These are phyloP conservation scores for Candida broadrunensis DNA, from an alignment of 805 yeast genomes.

Conservation along the genomic window DNA sequence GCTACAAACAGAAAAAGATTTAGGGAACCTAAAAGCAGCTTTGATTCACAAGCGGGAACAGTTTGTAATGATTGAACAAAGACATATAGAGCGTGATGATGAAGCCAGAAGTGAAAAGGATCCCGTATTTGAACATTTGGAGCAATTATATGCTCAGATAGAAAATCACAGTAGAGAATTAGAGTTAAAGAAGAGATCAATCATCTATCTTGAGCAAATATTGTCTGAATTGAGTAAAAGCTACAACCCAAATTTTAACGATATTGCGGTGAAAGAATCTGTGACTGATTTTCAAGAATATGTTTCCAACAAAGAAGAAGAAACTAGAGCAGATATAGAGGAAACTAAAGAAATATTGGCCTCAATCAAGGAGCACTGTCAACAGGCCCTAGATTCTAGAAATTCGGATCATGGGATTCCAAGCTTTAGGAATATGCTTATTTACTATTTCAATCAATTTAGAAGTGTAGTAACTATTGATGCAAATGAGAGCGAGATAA, in stretches of 20 bases:
- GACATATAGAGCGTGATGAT: slow-evolving; percentile 2
- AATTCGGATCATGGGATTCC: slow-evolving; percentile 10
- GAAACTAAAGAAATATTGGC: slow-evolving; percentile 8
- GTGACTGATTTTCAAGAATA: slow-evolving; percentile 54
- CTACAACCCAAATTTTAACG: slow-evolving; percentile 85
- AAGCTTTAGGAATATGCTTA: slow-evolving; percentile 20
- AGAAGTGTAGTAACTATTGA: neutral
- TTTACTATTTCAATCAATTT: slow-evolving; percentile 16
- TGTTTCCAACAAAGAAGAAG: slow-evolving; percentile 34
- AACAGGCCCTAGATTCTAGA: neutral
- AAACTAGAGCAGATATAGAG: slow-evolving; percentile 6
- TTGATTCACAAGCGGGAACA: slow-evolving; percentile 2
- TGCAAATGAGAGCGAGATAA: neutral
- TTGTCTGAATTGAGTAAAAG: slow-evolving; percentile 47
- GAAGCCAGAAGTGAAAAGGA: slow-evolving; percentile 1
- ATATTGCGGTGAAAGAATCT: slow-evolving; percentile 77
- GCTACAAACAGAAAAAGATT: slow-evolving; percentile 3
- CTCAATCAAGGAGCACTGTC: neutral
- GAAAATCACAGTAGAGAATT: slow-evolving; percentile 7
- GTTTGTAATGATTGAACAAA: slow-evolving; percentile 1
- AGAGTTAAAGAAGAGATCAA: slow-evolving; percentile 12
- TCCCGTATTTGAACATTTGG: slow-evolving; percentile 13
- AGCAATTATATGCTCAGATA: slow-evolving; percentile 6
- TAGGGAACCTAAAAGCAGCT: slow-evolving; percentile 5
- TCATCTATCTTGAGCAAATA: slow-evolving; percentile 41